These are phyloP conservation scores for Leccinellum rugosiceps DNA, from an alignment of 768 basidiomycete species.

Conservation along the genomic window DNA sequence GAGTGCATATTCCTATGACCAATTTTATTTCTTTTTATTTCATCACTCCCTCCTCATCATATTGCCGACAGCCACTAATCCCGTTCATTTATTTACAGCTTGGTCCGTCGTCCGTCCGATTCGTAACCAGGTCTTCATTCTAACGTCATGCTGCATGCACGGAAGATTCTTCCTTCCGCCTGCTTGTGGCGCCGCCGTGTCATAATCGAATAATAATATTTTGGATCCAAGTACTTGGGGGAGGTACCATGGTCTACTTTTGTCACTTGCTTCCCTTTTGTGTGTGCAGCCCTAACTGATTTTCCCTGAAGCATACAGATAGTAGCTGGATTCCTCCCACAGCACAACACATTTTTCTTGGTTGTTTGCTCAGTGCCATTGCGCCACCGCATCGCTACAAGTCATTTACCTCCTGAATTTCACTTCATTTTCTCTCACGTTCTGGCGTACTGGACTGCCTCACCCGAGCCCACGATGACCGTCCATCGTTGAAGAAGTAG, in stretches of 20 bases:
- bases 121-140: not conserved
- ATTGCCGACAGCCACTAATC: not conserved
- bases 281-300: not conserved
- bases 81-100: not conserved
- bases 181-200: slow-evolving; percentile 2
- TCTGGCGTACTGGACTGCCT: slow-evolving; percentile 11
- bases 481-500: slow-evolving; percentile 3
- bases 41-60: not conserved
- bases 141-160: slow-evolving; percentile 9
- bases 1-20: slow-evolving; percentile 8
- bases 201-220: slow-evolving; percentile 4
- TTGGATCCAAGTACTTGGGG: not conserved
- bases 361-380: not conserved
- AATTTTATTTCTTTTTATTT: slow-evolving; percentile 1
- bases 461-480: slow-evolving; percentile 15
- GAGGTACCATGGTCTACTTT: not conserved
- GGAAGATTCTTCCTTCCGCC: slow-evolving; percentile 1
- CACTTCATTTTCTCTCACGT: slow-evolving; percentile 20
- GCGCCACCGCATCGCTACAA: not conserved
- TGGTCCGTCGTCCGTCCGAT: slow-evolving; percentile 3
- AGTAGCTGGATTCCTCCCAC: slow-evolving; percentile 10
- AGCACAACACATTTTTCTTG: not conserved
- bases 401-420: slow-evolving; percentile 1
- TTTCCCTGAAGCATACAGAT: not conserved
- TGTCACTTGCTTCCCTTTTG: not conserved